Percentiles rank a stretch among this genome's conserved stretches.
Conservation (phyloP, 106 monocot species). For the Posidonia australis region DNA sequence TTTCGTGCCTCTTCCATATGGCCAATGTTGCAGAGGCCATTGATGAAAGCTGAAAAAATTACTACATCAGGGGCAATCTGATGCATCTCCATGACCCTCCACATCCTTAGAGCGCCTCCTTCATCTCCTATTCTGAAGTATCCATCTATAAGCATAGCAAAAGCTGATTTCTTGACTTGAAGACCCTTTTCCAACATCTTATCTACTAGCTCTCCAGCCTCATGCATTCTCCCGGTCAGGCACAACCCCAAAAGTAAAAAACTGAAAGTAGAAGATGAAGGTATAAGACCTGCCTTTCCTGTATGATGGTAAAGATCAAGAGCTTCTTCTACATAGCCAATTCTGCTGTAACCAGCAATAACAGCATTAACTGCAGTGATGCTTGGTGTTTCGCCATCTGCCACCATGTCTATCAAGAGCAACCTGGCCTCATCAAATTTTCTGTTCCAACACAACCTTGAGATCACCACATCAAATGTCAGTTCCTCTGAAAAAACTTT, state of each 20-base stretch:
- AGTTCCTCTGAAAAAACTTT: constrained; percentile 15
- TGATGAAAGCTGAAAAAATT: constrained; percentile 75
- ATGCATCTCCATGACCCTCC: constrained; percentile 49
- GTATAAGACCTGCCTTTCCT: constrained; percentile 38
- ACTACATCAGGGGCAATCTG: constrained; percentile 58
- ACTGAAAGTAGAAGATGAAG: constrained; percentile 57
- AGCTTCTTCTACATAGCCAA: constrained; percentile 55
- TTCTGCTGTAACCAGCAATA: constrained; percentile 55
- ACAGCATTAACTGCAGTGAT: constrained; percentile 54
- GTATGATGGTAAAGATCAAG: constrained; percentile 39
- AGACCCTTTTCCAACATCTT: constrained; percentile 50
- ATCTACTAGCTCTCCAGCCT: constrained; percentile 46
- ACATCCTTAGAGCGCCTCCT: constrained; percentile 37
- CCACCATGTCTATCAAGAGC: constrained; percentile 22
- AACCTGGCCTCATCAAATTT: constrained; percentile 42
- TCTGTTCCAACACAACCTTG: constrained; percentile 64
- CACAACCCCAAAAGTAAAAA: constrained; percentile 65
- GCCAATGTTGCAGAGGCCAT: constrained; percentile 56
- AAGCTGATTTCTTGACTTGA: constrained; percentile 39
- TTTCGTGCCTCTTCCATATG: constrained; percentile 41
- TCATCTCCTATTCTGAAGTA: constrained; percentile 61
- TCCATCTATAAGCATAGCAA: constrained; percentile 54
- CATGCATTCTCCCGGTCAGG: constrained; percentile 39
- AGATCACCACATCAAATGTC: constrained; percentile 37
- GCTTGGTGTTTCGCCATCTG: constrained; percentile 21